Conservation (phyloP, 2,329 filamentous ascomycete species). For the Aspergillus neoniger region DNA sequence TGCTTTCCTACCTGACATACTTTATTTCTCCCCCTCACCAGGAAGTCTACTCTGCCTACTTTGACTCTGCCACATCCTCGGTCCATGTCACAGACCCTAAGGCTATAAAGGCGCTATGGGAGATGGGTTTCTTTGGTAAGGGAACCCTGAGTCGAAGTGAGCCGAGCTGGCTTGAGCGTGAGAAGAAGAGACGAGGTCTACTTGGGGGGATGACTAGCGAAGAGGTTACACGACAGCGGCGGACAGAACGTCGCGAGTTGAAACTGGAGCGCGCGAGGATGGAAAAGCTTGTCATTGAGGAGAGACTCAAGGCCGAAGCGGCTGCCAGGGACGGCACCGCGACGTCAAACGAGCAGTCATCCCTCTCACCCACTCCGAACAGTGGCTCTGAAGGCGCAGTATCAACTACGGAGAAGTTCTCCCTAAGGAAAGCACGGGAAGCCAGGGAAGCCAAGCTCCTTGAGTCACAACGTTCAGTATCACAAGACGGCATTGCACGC, state of each 20-base stretch:
- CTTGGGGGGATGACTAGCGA: constrained; percentile 73
- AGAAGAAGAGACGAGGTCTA: constrained; percentile 70
- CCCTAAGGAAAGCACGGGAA: constrained; percentile 37
- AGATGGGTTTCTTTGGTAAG: constrained; percentile 97
- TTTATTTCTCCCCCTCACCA: constrained; percentile 64
- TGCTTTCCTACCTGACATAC: constrained; percentile 75
- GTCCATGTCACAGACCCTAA: constrained; percentile 78
- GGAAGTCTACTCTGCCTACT: constrained; percentile 69
- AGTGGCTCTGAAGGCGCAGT: constrained; percentile 21
- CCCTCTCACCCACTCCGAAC: constrained; percentile 17
- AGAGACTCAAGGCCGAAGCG: constrained; percentile 62
- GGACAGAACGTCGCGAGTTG: constrained; percentile 77
- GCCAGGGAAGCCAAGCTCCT: constrained; percentile 34
- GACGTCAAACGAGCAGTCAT: constrained; percentile 14
- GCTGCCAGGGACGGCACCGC: constrained; percentile 32
- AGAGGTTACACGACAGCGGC: constrained; percentile 72
- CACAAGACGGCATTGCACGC: constrained; percentile 16
- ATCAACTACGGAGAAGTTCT: constrained; percentile 34
- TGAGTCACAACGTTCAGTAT: constrained; percentile 24
- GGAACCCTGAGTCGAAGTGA: constrained; percentile 91
- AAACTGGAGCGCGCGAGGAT: constrained; percentile 91
- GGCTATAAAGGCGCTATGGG: constrained; percentile 82
- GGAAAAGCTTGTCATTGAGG: constrained; percentile 80
- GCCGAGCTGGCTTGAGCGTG: constrained; percentile 84
- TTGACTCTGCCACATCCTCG: constrained; percentile 78